phyloP scores from a whole-genome alignment of 139 green algal species.

The Pseudopediastrum boryanum region DNA sequence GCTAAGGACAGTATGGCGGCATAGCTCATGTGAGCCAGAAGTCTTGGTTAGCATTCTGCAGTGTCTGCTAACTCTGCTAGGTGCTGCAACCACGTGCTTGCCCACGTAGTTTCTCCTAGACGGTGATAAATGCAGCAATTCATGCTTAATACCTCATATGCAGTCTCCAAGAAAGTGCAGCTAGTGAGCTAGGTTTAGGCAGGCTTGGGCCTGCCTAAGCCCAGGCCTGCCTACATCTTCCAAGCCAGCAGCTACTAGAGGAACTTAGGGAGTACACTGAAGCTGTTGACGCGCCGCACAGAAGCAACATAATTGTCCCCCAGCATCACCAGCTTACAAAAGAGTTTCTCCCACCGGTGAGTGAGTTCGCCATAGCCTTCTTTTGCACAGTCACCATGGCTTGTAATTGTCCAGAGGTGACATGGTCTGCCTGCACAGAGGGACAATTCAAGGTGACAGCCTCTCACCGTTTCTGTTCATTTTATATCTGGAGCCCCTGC shows the following conservation, averaged over 20 bases:
- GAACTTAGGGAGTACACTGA: conserved; percentile 33
- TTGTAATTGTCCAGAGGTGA: too few relatives aligned
- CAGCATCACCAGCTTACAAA: conserved; percentile 32
- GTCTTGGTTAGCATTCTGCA: too few relatives aligned
- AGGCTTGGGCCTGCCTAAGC: conserved; percentile 24
- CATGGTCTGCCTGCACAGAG: too few relatives aligned
- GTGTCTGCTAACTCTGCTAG: too few relatives aligned
- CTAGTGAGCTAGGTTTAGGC: not conserved
- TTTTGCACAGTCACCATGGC: not conserved
- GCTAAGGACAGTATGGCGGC: too few relatives aligned
- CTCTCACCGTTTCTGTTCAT: too few relatives aligned
- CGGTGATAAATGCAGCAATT: conserved; percentile 35
- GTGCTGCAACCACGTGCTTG: too few relatives aligned
- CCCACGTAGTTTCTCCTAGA: too few relatives aligned
- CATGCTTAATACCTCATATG: conserved; percentile 12
- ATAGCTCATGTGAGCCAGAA: too few relatives aligned
- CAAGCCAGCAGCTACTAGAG: conserved; percentile 35
- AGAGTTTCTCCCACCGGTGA: conserved; percentile 26
- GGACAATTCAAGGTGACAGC: too few relatives aligned
- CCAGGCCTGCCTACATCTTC: conserved; percentile 47
- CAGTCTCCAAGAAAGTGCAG: not conserved
- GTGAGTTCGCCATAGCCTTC: not conserved
- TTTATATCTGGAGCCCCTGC: too few relatives aligned
- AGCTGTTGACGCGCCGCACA: conserved; percentile 6
- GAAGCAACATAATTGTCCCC: conserved; percentile 38